Evolutionary conservation across 306 rosid genomes (phyloP), one percentile per base, ranked within the genome.

Genomic region (Dalbergia oliveri): DNA sequence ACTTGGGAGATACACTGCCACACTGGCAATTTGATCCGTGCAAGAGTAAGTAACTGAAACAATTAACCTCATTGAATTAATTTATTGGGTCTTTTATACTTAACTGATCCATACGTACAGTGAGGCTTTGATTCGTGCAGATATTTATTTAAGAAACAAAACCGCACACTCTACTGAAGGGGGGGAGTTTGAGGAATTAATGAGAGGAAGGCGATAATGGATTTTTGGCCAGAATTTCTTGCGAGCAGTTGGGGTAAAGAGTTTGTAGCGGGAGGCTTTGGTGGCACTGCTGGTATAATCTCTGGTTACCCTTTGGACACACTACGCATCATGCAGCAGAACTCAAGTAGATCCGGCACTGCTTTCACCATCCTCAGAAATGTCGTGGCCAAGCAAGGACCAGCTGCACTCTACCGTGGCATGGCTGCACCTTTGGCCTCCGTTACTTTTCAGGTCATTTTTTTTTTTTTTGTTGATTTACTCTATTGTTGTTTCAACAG

Each of bases 261-360:
- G 54, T 91, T 91, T 86, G 91, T 91, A 34, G 97, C 94, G 0
- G 94, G 92, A 18, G 94, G 97, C 0, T 75, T 83, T 66, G 94
- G 97, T 21, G 94, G 97, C 45, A 64, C 83, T 26, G 92, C 94
- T 6, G 92, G 97, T 39, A 56, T 91, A 4, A 18, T 91, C 72
- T 88, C 91, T 26, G 94, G 97, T 53, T 88, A 89, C 66, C 94
- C 91, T 3, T 88, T 92, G 23, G 97, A 92, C 73, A 92, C 97
- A 11, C 82, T 92, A 18, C 88, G 93, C 4, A 14, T 92, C 62
- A 56, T 60, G 63, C 94, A 88, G 61, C 92, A 92, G 66, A 45
- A 51, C 41, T 83, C 88, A 0, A 43, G 21, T 31, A 26, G 31
- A 26, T 26, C 83, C 1, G 88, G 86, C 19, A 87, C 94, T 33